Evolutionary conservation across 495 filamentous ascomycete species (phyloP), one percentile per base, ranked within the genome.

Genomic region (Cryomyces minteri): DNA sequence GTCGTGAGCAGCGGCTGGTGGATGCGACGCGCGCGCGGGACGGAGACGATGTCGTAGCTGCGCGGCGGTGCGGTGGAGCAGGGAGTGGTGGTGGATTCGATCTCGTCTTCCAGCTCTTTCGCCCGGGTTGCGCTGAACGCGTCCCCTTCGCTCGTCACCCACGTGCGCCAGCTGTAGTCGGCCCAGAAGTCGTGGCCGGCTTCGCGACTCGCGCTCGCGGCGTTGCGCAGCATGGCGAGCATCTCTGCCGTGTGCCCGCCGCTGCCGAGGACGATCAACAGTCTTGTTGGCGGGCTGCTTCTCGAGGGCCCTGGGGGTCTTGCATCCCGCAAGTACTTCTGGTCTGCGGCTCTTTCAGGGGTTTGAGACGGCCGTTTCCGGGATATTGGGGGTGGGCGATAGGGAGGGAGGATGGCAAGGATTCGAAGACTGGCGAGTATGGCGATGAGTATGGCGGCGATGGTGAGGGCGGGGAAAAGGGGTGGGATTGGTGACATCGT

Each of bases 161-260:
- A 98, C 44, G 82, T 88, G 14, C 90, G 75, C 55, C 82, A 77
- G 4, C 65, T 70, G 55, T 73, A 78, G 46, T 57, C 42, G 32
- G 59, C 11, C n/a, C n/a, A n/a, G 64, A 60, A 58, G 44, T 71
- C 57, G 18, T 70, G 58, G n/a, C n/a, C n/a, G n/a, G n/a, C n/a
- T n/a, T n/a, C n/a, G n/a, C n/a, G n/a, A n/a, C n/a, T n/a, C 18
- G 51, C 42, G n/a, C 45, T 48, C 34, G 58, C 54, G 39, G 64
- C 62, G 30, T 69, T 64, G 28, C 69, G 59, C 28, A 96, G 68
- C 62, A 92, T 78, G 48, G 78, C 74, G 39, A 94, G 65, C 83
- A 96, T 92, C 66, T 98, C 90, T 9, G 84, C 74, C 1, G 88
- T 94, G 65, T 98, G 90, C 4, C 90, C 90, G 46, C 90, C 90